Evolutionary conservation across 805 yeast species (phyloP).

Genomic region (Zygosaccharomyces gambellarensis): DNA sequence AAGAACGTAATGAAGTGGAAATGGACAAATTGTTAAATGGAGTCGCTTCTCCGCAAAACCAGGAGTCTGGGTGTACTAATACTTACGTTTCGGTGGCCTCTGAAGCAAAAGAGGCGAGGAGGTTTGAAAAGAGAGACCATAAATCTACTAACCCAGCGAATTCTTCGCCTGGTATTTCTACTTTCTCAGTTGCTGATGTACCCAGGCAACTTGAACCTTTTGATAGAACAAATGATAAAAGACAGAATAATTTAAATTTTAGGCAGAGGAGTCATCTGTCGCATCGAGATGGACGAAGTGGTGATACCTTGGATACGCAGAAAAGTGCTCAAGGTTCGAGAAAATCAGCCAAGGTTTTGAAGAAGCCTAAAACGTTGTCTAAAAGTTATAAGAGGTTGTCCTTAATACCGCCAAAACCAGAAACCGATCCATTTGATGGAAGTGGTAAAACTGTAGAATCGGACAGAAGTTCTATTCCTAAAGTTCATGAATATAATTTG

Average conservation of each 20-base stretch:
- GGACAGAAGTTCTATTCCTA: background rate
- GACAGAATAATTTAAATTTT: background rate
- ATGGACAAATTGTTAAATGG: constrained; percentile 1
- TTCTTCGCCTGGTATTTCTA: background rate
- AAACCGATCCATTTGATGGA: background rate
- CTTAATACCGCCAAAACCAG: background rate
- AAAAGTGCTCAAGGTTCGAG: background rate
- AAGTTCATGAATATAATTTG: background rate
- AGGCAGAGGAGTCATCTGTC: background rate
- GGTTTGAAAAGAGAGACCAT: background rate
- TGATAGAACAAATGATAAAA: background rate
- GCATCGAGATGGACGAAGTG: background rate
- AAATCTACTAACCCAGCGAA: background rate
- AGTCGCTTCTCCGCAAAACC: background rate
- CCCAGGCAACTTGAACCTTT: background rate
- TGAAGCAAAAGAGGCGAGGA: background rate
- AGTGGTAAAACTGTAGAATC: background rate
- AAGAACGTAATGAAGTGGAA: background rate
- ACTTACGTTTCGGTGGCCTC: background rate
- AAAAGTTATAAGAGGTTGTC: constrained; percentile 1
- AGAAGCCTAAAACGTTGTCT: background rate
- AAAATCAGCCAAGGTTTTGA: background rate
- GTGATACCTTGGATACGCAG: background rate
- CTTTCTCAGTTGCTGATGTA: background rate
- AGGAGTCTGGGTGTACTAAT: background rate